These are phyloP conservation scores for Telfairia occidentalis DNA, from an alignment of 331 rosid species.

Conservation along the genomic window DNA sequence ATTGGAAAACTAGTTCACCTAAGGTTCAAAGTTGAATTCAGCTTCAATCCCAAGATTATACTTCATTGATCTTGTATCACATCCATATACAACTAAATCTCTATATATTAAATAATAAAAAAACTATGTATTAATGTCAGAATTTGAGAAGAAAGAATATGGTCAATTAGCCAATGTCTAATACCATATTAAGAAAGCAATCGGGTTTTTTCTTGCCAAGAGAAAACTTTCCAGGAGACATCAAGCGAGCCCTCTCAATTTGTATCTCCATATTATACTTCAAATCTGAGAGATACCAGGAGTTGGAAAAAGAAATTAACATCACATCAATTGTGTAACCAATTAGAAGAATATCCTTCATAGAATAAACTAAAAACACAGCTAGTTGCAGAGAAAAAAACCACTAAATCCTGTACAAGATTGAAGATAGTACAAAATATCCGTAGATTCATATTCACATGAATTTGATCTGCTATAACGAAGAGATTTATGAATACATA, in stretches of 20 bases:
- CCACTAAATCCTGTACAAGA: neutral
- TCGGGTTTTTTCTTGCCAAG: slow-evolving; percentile 48
- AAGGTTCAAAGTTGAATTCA: neutral
- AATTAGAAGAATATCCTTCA: neutral
- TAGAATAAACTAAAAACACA: neutral
- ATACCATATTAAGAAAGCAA: slow-evolving; percentile 81
- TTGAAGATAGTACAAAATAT: neutral
- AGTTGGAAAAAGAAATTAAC: slow-evolving; percentile 2
- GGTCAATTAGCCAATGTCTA: neutral
- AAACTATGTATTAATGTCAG: no score
- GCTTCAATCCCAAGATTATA: neutral
- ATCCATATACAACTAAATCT: neutral
- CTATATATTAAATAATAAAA: neutral
- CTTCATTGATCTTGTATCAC: neutral
- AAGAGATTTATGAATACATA: neutral
- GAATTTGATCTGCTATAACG: neutral
- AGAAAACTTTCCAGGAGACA: slow-evolving; percentile 55
- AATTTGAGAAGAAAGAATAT: neutral
- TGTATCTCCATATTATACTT: slow-evolving; percentile 28
- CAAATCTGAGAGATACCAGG: slow-evolving; percentile 38
- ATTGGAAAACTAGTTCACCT: neutral
- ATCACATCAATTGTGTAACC: neutral
- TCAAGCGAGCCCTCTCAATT: slow-evolving; percentile 58
- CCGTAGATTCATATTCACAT: neutral
- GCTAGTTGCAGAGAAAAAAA: neutral